These are phyloP conservation scores for Apiospora marii DNA, from an alignment of 2,329 filamentous ascomycete species.

Conservation along the genomic window DNA sequence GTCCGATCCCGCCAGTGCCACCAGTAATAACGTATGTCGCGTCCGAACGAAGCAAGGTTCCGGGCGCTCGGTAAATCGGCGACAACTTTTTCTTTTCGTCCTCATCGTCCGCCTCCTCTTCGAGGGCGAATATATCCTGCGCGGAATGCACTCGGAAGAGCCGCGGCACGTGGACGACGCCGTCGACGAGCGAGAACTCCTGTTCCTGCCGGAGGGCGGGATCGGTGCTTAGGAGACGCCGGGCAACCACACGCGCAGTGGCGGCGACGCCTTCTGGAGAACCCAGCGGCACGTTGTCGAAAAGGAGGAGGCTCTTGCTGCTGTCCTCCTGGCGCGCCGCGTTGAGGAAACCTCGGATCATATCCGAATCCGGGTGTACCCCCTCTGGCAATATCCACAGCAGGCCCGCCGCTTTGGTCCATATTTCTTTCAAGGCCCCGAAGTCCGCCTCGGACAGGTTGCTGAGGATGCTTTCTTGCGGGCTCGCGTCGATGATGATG, in stretches of 20 bases:
- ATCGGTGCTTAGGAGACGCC: background rate
- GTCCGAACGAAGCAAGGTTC: slow-evolving; percentile 29
- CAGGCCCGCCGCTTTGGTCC: background rate
- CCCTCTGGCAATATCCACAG: background rate
- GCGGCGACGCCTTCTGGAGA: background rate
- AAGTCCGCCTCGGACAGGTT: background rate
- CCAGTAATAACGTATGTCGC: slow-evolving; percentile 39
- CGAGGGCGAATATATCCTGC: background rate
- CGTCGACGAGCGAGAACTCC: background rate
- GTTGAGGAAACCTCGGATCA: background rate
- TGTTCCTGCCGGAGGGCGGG: background rate
- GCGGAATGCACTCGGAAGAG: background rate
- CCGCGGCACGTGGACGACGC: background rate
- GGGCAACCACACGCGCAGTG: background rate
- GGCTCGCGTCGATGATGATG: background rate
- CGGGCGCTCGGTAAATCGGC: background rate
- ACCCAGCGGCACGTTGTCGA: background rate
- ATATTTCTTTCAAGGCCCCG: background rate
- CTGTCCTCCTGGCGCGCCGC: background rate
- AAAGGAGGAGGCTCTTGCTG: background rate
- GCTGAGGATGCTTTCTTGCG: background rate
- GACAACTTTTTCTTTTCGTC: background rate
- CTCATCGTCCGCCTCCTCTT: background rate
- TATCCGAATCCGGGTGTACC: background rate
- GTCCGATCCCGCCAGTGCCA: slow-evolving; percentile 40